Percentiles rank a stretch among this genome's conserved stretches.
phyloP scores from a whole-genome alignment of 140 eudicot genomes.

The Bidens hawaiensis region DNA sequence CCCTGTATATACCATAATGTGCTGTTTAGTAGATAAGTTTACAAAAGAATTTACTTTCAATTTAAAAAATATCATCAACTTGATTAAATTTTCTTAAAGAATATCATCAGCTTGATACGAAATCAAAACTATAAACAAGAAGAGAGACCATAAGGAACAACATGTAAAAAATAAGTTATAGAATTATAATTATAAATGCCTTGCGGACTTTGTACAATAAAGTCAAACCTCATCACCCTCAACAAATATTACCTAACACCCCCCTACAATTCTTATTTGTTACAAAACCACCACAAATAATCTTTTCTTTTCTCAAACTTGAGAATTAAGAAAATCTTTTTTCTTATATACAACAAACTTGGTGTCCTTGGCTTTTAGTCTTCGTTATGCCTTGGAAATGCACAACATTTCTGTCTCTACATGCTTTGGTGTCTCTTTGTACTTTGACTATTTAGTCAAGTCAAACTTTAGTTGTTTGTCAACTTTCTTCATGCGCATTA shows the following conservation, averaged over 20 bases:
- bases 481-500: constrained; percentile 8
- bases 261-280: constrained; percentile 29
- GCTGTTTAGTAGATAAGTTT: neutral
- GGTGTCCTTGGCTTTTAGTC: constrained; percentile 27
- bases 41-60: too few species aligned
- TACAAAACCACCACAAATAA: constrained; percentile 20
- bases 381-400: constrained; percentile 19
- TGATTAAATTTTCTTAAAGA: too few species aligned
- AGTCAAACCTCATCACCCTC: constrained; percentile 18
- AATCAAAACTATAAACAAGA: neutral
- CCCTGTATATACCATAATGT: neutral
- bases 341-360: constrained; percentile 54
- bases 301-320: neutral
- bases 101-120: neutral
- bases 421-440: constrained; percentile 7
- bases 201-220: constrained; percentile 67
- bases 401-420: constrained; percentile 18
- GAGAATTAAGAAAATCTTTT: constrained; percentile 19
- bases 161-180: neutral
- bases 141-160: neutral
- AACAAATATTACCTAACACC: constrained; percentile 16
- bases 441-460: constrained; percentile 16
- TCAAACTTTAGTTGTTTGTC: constrained; percentile 20
- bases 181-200: constrained; percentile 39
- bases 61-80: neutral